Conservation (phyloP, 225 moss, liverwort and hornwort species). For the Thuidium tamariscinum region DNA sequence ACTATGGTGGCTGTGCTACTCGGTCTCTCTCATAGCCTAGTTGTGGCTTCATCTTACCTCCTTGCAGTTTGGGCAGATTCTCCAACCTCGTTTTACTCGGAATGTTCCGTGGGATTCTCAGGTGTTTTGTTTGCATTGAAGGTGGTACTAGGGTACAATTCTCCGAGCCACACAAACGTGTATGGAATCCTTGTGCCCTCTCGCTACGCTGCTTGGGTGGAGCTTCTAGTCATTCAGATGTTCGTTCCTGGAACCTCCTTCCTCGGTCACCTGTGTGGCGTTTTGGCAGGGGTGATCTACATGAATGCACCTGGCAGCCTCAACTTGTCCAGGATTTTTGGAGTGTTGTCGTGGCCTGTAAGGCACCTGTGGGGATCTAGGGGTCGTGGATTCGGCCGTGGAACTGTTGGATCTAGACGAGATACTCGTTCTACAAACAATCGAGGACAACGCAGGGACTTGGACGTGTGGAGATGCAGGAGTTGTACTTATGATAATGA, state of each 20-base stretch:
- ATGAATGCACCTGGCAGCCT: constrained; percentile 21
- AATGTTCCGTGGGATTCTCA: constrained; percentile 79
- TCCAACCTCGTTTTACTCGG: constrained; percentile 49
- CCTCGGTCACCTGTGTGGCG: constrained; percentile 73
- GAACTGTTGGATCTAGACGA: constrained; percentile 27
- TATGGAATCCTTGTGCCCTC: constrained; percentile 68
- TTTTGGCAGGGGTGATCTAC: constrained; percentile 68
- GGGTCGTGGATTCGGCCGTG: constrained; percentile 43
- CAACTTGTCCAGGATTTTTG: constrained; percentile 11
- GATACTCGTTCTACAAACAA: neutral
- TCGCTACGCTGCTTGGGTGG: constrained; percentile 82
- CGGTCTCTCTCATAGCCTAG: constrained; percentile 60
- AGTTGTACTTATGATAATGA: constrained; percentile 57
- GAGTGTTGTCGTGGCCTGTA: constrained; percentile 42
- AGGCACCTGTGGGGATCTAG: constrained; percentile 14
- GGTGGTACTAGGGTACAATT: constrained; percentile 64
- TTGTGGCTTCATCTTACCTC: constrained; percentile 46
- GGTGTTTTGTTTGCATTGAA: constrained; percentile 78
- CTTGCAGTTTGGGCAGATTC: constrained; percentile 29
- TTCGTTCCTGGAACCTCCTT: constrained; percentile 82
- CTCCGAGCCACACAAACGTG: constrained; percentile 49
- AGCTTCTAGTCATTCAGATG: constrained; percentile 67
- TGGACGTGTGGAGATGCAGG: constrained; percentile 43
- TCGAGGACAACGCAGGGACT: neutral
- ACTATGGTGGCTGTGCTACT: constrained; percentile 61